Evolutionary conservation across 2,329 filamentous ascomycete species (phyloP).

Genomic region (Fusarium sambucinum): DNA sequence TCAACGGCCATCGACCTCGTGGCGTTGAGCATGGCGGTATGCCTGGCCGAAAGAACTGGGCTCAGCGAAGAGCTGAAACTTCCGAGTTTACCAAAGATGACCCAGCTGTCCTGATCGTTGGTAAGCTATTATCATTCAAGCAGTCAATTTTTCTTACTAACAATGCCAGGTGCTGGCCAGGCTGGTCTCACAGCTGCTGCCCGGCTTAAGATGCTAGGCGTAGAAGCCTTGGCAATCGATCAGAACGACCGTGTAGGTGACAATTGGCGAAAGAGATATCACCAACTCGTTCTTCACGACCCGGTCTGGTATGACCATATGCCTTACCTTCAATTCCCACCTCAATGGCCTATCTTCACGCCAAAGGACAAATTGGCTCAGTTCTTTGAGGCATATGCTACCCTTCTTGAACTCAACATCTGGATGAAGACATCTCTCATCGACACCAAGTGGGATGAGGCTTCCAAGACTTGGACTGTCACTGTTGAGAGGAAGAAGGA

Average conservation of each 20-base stretch:
- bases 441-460: conserved; percentile 63
- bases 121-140: conserved; percentile 52
- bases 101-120: conserved; percentile 71
- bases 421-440: conserved; percentile 68
- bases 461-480: conserved; percentile 66
- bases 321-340: conserved; percentile 73
- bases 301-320: conserved; percentile 72
- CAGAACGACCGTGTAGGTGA: conserved; percentile 69
- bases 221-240: conserved; percentile 70
- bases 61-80: conserved; percentile 63
- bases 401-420: conserved; percentile 74
- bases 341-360: conserved; percentile 76
- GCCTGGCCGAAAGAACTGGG: conserved; percentile 69
- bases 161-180: conserved; percentile 66
- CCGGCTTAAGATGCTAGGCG: conserved; percentile 68
- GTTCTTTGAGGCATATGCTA: conserved; percentile 75
- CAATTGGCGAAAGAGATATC: conserved; percentile 73
- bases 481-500: conserved; percentile 63
- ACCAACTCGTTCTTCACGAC: conserved; percentile 76
- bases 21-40: conserved; percentile 69
- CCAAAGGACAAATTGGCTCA: conserved; percentile 78
- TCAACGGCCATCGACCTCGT: conserved; percentile 60
- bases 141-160: background rate
- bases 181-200: conserved; percentile 69
- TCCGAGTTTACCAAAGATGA: conserved; percentile 61